phyloP scores from a whole-genome alignment of 495 filamentous ascomycete genomes.

The Hypoxylon lienhwacheense region DNA sequence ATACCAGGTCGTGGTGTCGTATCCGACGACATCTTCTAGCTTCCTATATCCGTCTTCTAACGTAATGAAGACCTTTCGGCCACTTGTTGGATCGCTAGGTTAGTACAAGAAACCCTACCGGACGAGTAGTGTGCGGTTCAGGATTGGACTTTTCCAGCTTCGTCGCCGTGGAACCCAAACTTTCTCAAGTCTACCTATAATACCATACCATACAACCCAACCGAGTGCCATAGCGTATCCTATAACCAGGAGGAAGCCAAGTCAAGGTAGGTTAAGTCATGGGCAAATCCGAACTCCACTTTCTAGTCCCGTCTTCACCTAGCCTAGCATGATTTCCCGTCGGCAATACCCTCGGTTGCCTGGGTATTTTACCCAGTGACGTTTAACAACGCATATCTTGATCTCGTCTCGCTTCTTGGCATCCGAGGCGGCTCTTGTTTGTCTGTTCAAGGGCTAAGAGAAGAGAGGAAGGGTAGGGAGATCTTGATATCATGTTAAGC shows the following conservation, averaged over 20 bases:
- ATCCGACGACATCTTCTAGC: conserved; percentile 24
- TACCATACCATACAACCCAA: conserved; percentile 9
- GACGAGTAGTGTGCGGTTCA: conserved; percentile 8
- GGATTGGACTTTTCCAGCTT: conserved; percentile 6
- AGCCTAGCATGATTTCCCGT: conserved; percentile 21
- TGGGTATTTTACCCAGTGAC: conserved; percentile 30
- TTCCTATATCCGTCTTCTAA: conserved; percentile 27
- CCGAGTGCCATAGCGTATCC: too few relatives aligned
- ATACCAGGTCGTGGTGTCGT: conserved; percentile 18
- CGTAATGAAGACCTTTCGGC: conserved; percentile 18
- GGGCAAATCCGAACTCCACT: conserved; percentile 17
- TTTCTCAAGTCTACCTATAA: neutral
- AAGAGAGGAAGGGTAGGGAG: neutral
- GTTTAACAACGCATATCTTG: conserved; percentile 10
- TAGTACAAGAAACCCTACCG: conserved; percentile 1
- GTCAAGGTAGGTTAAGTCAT: conserved; percentile 12
- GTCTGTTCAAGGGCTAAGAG: neutral
- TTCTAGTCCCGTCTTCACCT: conserved; percentile 12
- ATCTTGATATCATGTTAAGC: neutral
- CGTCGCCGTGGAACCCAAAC: conserved; percentile 4
- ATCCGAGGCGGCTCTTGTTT: conserved; percentile 5
- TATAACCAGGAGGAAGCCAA: too few relatives aligned
- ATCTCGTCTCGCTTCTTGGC: conserved; percentile 29
- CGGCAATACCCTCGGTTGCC: conserved; percentile 27
- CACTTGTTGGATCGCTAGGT: conserved; percentile 11